Evolutionary conservation across 306 rosid species (phyloP).

Genomic region (Cucumis melo): DNA sequence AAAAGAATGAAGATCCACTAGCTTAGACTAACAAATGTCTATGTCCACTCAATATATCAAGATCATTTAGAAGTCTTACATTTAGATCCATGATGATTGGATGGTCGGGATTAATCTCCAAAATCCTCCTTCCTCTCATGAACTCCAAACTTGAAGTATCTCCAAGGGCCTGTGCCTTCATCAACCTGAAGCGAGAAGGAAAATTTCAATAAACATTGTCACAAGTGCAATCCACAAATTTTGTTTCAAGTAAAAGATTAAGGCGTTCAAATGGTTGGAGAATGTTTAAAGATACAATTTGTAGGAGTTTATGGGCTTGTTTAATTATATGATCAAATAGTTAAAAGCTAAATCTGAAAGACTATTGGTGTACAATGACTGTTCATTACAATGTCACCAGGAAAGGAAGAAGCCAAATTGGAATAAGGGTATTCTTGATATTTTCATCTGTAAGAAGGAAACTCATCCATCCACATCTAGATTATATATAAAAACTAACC

Average conservation of each 20-base stretch:
- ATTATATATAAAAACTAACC: constrained; percentile 23
- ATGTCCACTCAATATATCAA: neutral
- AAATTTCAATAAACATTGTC: neutral
- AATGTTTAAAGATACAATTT: neutral
- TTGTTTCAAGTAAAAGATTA: neutral
- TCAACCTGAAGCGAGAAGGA: constrained; percentile 42
- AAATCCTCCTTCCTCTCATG: constrained; percentile 96
- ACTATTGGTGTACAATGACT: neutral
- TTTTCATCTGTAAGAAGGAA: neutral
- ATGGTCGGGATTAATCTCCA: constrained; percentile 93
- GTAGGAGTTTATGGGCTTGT: neutral
- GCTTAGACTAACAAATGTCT: neutral
- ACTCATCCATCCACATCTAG: neutral
- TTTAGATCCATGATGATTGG: constrained; percentile 79
- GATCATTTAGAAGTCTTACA: constrained; percentile 26
- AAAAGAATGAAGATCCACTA: neutral
- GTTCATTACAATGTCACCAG: neutral
- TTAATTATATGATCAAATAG: neutral
- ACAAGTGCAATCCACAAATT: neutral
- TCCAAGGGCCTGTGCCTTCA: constrained; percentile 99
- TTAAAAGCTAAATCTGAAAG: neutral
- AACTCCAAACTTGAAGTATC: constrained; percentile 89
- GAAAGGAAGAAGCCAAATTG: neutral
- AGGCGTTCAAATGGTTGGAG: neutral
- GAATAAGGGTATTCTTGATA: neutral